Evolutionary conservation across 306 rosid species (phyloP).

Genomic region (Hippophae tibetana): DNA sequence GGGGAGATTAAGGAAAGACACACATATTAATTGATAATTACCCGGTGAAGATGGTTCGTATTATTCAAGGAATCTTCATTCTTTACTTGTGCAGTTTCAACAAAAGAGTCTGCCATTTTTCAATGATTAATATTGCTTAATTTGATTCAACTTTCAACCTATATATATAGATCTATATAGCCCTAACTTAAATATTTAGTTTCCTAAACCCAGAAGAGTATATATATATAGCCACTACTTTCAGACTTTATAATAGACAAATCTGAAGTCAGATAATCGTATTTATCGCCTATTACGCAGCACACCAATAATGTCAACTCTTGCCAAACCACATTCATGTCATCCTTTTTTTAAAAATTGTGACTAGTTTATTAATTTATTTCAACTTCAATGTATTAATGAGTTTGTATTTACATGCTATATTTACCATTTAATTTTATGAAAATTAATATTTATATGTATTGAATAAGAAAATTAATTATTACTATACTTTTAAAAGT

Average conservation of each 20-base stretch:
- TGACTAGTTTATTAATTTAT: constrained; percentile 7
- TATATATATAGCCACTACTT: constrained; percentile 16
- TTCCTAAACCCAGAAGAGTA: background rate
- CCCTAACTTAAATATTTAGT: no score
- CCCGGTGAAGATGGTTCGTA: constrained; percentile 3
- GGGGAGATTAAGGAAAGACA: background rate
- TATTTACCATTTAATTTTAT: no score
- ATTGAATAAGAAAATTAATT: no score
- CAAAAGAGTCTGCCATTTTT: constrained; percentile 26
- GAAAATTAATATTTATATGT: no score
- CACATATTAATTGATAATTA: constrained; percentile 17
- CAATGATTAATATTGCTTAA: background rate
- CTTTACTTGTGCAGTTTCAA: constrained; percentile 19
- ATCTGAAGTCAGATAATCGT: constrained; percentile 21
- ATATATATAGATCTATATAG: no score
- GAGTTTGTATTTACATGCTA: no score
- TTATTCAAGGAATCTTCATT: constrained; percentile 22
- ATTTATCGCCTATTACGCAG: constrained; percentile 23
- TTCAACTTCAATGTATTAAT: constrained; percentile 19
- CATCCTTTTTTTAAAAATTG: background rate
- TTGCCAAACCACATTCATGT: constrained; percentile 21
- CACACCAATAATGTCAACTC: constrained; percentile 48
- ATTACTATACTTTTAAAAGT: no score
- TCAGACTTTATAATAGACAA: constrained; percentile 25
- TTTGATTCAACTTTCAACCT: no score